Evolutionary conservation across 192 early-diverging fungal species (phyloP), one percentile per base, ranked within the genome.

Genomic region (Thamnidium elegans): DNA sequence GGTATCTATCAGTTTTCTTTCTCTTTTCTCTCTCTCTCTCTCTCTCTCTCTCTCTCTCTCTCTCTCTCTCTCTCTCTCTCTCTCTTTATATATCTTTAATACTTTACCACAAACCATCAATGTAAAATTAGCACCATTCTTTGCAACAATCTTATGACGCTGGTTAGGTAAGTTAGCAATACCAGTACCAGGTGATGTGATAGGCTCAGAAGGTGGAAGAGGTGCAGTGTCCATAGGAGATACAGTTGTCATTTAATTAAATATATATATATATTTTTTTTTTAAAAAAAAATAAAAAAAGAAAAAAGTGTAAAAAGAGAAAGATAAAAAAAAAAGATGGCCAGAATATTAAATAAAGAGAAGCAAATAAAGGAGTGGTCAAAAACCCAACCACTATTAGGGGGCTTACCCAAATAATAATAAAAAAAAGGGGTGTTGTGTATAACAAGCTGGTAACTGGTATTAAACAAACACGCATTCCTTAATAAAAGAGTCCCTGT

Each of bases 161-260:
- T 99, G 97, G 67, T 92, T 88, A 15, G 94, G 92, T 66, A 96
- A 84, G 75, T 90, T 93, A 69, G 93, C 92, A 75, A 99, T 95
- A 42, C 97, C 97, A 69, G 98, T 66, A 45, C 69, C 70, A 47
- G 65, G 42, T 23, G 71, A 48, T 19, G 51, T 39, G 11, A 69
- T 53, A 4, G 58, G 61, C 17, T 46, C 66, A 50, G 66, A 44
- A 19, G 62, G 61, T 42, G 52, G 60, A 48, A 52, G 63, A 65
- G 59, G 36, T 11, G 47, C 61, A 32, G 32, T 55, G 21, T 64
- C 50, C 13, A 50, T 64, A 15, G 51, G 21, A 36, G 62, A 58
- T 14, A n/a, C 42, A 43, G 46, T 48, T 6, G 1, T 32, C 13
- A 14, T 58, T 10, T 39, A 19, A 36, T 56, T 19, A 9, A 45